Evolutionary conservation across 2,329 filamentous ascomycete species (phyloP).

Genomic region (Neospermospora avenae): DNA sequence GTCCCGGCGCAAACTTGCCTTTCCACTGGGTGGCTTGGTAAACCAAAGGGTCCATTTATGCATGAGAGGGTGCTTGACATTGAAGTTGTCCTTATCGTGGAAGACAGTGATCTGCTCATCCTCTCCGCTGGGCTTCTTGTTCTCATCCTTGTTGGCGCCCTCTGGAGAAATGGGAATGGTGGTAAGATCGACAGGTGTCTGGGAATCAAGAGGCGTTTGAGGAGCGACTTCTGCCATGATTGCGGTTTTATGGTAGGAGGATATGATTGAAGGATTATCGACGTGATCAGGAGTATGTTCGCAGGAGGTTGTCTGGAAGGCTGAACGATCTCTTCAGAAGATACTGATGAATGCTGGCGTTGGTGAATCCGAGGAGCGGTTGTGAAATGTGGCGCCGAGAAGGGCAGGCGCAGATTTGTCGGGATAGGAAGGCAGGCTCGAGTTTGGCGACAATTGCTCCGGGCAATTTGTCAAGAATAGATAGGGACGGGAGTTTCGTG

Average conservation of each 20-base stretch:
- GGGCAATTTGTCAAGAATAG: conserved; percentile 25
- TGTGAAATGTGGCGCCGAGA: conserved; percentile 1
- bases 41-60: conserved; percentile 99
- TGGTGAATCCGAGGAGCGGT: not conserved
- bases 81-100: conserved; percentile 98
- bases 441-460: conserved; percentile 30
- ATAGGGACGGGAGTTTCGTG: not conserved
- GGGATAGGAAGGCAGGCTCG: not conserved
- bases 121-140: conserved; percentile 46
- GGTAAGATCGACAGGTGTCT: conserved; percentile 61
- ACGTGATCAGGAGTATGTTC: not conserved
- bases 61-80: conserved; percentile 97
- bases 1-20: conserved; percentile 51
- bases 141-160: conserved; percentile 51
- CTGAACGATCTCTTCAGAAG: not conserved
- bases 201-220: conserved; percentile 22
- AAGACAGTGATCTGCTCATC: conserved; percentile 85
- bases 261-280: not conserved
- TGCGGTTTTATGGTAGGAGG: conserved; percentile 1
- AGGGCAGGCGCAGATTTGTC: conserved; percentile 6
- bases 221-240: conserved; percentile 31
- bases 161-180: conserved; percentile 66
- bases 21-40: conserved; percentile 94
- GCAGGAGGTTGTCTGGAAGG: not conserved
- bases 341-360: not conserved